A percentile compares a stretch with the other conserved stretches of the same genome.
phyloP scores from a whole-genome alignment of 2,329 filamentous ascomycete genomes.

The Fusarium denticulatum region DNA sequence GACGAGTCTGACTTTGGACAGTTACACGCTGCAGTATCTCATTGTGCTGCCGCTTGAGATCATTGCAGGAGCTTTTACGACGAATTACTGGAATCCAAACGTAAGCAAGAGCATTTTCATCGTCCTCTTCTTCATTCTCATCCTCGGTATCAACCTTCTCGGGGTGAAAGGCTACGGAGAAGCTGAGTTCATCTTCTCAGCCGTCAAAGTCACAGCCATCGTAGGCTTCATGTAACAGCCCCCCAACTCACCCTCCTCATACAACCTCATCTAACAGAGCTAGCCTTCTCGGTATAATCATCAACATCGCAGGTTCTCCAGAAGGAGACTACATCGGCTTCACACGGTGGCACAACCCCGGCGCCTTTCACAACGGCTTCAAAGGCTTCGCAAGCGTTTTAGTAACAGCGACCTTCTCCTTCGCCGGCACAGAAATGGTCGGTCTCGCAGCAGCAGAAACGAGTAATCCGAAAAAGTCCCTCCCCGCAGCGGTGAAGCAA shows the following conservation, averaged over 20 bases:
- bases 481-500: constrained; percentile 89
- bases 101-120: constrained; percentile 80
- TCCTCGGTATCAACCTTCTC: constrained; percentile 85
- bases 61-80: constrained; percentile 84
- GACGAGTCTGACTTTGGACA: constrained; percentile 43
- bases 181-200: constrained; percentile 86
- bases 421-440: constrained; percentile 78
- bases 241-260: background rate
- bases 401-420: constrained; percentile 79
- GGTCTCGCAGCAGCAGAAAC: constrained; percentile 81
- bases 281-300: constrained; percentile 83
- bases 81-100: constrained; percentile 77
- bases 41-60: constrained; percentile 85
- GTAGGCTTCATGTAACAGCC: constrained; percentile 83
- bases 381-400: constrained; percentile 83
- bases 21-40: constrained; percentile 88
- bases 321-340: constrained; percentile 81
- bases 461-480: constrained; percentile 77
- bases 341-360: constrained; percentile 78
- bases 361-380: constrained; percentile 83
- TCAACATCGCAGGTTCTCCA: constrained; percentile 82
- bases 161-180: constrained; percentile 90
- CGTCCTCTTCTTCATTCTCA: constrained; percentile 78
- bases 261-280: background rate
- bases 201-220: constrained; percentile 85